Evolutionary conservation across 352 stramenopile species (phyloP).

Genomic region (Phytophthora citrophthora): DNA sequence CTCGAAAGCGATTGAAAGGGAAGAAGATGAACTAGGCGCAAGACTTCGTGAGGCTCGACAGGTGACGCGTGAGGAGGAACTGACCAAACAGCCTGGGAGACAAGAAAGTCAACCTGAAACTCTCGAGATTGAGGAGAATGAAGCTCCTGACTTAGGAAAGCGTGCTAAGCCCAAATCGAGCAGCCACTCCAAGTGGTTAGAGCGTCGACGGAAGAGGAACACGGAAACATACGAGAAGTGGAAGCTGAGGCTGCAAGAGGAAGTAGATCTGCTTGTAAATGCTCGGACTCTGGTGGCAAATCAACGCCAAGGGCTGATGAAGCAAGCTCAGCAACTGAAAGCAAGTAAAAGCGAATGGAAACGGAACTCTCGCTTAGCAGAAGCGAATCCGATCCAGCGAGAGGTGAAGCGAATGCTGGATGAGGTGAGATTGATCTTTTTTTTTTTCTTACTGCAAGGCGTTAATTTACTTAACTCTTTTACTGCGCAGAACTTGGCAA

Average conservation of each 20-base stretch:
- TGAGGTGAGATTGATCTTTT: constrained; percentile 32
- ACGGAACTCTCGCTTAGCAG: constrained; percentile 27
- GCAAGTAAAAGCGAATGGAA: constrained; percentile 62
- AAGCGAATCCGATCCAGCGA: constrained; percentile 43
- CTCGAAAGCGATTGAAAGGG: constrained; percentile 44
- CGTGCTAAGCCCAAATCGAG: constrained; percentile 8
- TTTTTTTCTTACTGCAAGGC: neutral
- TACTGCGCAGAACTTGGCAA: constrained; percentile 38
- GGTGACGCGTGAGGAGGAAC: constrained; percentile 45
- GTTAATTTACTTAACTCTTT: neutral
- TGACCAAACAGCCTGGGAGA: constrained; percentile 16
- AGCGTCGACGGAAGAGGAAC: constrained; percentile 9
- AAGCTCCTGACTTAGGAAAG: neutral
- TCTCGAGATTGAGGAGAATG: constrained; percentile 2
- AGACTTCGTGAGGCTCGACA: constrained; percentile 44
- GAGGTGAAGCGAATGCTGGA: constrained; percentile 77
- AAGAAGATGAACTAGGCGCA: constrained; percentile 48
- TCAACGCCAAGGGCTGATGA: constrained; percentile 56
- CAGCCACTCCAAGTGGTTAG: constrained; percentile 7
- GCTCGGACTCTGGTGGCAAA: constrained; percentile 45
- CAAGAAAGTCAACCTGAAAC: constrained; percentile 9
- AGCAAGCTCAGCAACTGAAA: constrained; percentile 62
- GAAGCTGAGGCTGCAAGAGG: constrained; percentile 52
- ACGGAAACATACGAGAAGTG: constrained; percentile 43
- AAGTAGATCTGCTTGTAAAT: constrained; percentile 56